phyloP scores from a whole-genome alignment of 306 rosid genomes.

The Abrus precatorius region DNA sequence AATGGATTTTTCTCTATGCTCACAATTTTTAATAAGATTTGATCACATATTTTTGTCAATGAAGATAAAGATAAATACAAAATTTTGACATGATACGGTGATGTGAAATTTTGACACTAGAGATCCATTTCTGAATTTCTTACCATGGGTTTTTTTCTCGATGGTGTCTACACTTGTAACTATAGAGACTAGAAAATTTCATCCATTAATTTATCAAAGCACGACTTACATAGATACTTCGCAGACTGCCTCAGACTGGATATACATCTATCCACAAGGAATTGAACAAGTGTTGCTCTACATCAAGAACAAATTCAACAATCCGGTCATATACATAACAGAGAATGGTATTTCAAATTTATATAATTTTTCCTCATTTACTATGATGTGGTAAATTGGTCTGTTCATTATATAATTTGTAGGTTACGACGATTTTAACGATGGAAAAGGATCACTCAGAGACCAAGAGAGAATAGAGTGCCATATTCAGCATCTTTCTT shows the following conservation, averaged over 20 bases:
- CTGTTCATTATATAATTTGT: neutral
- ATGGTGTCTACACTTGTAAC: neutral
- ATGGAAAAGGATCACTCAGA: constrained; percentile 22
- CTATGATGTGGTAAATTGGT: neutral
- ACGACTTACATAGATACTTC: neutral
- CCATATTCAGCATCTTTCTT: constrained; percentile 39
- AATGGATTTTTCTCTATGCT: neutral
- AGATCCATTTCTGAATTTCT: too few relatives aligned
- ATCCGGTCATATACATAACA: constrained; percentile 45
- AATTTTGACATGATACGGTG: too few relatives aligned
- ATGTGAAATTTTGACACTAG: too few relatives aligned
- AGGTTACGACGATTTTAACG: constrained; percentile 35
- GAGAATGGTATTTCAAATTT: constrained; percentile 48
- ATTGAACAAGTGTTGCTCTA: constrained; percentile 22
- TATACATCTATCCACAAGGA: constrained; percentile 47
- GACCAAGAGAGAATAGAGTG: constrained; percentile 45
- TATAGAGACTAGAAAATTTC: neutral
- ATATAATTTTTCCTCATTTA: neutral
- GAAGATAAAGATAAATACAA: too few relatives aligned
- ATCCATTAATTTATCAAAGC: neutral
- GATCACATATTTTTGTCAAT: too few relatives aligned
- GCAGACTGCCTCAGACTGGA: constrained; percentile 51
- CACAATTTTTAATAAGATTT: too few relatives aligned
- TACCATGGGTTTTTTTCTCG: too few relatives aligned
- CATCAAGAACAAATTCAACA: constrained; percentile 37